Evolutionary conservation across 768 basidiomycete genomes (phyloP).

Genomic region (Lactarius sp.): DNA sequence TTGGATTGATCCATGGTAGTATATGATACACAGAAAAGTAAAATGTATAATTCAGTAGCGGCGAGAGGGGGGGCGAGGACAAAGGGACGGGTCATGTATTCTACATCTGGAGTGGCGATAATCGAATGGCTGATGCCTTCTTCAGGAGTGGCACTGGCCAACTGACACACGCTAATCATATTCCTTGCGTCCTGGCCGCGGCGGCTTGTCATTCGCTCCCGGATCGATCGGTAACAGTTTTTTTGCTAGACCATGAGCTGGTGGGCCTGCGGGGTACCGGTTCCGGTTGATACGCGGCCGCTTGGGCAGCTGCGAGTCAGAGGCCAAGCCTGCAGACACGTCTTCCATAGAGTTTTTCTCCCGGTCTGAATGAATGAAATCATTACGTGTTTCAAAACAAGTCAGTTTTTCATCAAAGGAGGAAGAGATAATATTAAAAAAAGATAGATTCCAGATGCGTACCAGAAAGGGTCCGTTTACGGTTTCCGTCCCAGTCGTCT

Average conservation of each 20-base stretch:
- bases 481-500: conserved; percentile 56
- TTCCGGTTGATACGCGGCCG: conserved; percentile 55
- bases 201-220: conserved; percentile 51
- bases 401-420: neutral
- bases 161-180: conserved; percentile 28
- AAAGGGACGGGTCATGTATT: conserved; percentile 7
- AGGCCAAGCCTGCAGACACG: conserved; percentile 34
- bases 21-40: conserved; percentile 1
- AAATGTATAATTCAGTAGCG: conserved; percentile 22
- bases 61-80: neutral
- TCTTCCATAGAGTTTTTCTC: conserved; percentile 49
- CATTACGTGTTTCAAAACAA: conserved; percentile 4
- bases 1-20: conserved; percentile 2
- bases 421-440: neutral
- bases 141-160: neutral
- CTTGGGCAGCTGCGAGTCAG: conserved; percentile 47
- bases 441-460: conserved; percentile 26
- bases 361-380: conserved; percentile 43
- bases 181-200: conserved; percentile 50
- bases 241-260: conserved; percentile 46
- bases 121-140: conserved; percentile 3
- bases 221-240: conserved; percentile 61
- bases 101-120: conserved; percentile 10
- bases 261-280: conserved; percentile 37
- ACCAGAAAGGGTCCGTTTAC: conserved; percentile 72